Evolutionary conservation across 2,329 filamentous ascomycete species (phyloP).

Genomic region (Colletotrichum echinochloae): DNA sequence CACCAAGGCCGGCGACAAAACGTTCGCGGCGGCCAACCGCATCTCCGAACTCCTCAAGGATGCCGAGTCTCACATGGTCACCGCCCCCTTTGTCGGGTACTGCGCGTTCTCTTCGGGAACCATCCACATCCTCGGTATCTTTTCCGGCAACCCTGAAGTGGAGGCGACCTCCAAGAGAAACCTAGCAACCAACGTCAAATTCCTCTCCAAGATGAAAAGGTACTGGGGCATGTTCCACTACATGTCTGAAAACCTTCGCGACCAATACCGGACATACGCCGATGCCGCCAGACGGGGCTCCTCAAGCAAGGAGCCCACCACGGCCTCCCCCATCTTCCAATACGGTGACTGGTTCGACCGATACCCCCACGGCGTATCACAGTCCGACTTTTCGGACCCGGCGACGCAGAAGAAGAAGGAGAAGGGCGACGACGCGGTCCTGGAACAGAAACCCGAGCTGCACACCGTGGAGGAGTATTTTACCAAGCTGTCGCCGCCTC

Average conservation of each 20-base stretch:
- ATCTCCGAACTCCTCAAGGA: conserved; percentile 89
- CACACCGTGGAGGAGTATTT: conserved; percentile 97
- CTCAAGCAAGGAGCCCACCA: conserved; percentile 59
- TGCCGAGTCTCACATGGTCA: conserved; percentile 81
- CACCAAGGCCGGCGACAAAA: conserved; percentile 78
- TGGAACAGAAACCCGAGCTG: conserved; percentile 90
- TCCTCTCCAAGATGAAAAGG: conserved; percentile 93
- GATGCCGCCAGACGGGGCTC: conserved; percentile 81
- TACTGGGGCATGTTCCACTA: conserved; percentile 99
- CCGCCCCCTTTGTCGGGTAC: conserved; percentile 94
- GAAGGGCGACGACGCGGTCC: conserved; percentile 85
- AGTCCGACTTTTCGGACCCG: conserved; percentile 85
- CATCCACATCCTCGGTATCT: conserved; percentile 93
- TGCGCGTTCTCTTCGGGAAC: conserved; percentile 93
- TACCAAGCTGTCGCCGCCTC: conserved; percentile 77
- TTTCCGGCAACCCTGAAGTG: conserved; percentile 82
- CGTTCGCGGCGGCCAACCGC: conserved; percentile 85
- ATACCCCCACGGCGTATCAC: conserved; percentile 91
- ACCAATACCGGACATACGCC: conserved; percentile 86
- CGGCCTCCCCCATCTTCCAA: conserved; percentile 80
- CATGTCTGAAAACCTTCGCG: conserved; percentile 92
- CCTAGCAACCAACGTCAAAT: conserved; percentile 87
- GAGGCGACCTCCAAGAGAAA: conserved; percentile 86
- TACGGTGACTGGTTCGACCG: conserved; percentile 98
- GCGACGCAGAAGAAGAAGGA: conserved; percentile 76